Evolutionary conservation across 2,329 filamentous ascomycete species (phyloP).

Genomic region (Orbilia blumenaviensis): DNA sequence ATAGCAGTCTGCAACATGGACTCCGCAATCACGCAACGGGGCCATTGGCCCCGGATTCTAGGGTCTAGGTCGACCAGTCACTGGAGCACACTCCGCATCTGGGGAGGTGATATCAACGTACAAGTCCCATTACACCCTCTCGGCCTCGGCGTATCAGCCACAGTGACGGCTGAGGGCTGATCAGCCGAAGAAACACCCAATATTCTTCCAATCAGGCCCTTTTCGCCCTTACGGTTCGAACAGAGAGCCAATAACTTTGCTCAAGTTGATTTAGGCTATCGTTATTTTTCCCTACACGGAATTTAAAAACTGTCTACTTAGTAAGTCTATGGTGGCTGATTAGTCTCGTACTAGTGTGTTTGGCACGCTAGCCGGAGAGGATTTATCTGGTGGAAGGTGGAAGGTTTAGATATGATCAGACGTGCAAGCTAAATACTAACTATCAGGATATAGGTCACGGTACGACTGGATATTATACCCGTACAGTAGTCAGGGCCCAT

Average conservation of each 20-base stretch:
- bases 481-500: too few relatives aligned
- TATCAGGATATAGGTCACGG: too few relatives aligned
- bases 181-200: neutral
- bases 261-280: neutral
- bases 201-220: neutral
- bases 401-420: too few relatives aligned
- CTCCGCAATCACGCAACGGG: neutral
- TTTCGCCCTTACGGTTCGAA: neutral
- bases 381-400: too few relatives aligned
- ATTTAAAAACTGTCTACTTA: too few relatives aligned
- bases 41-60: neutral
- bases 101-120: neutral
- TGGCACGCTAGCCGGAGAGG: too few relatives aligned
- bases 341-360: too few relatives aligned
- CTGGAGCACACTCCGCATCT: neutral
- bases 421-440: too few relatives aligned
- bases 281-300: neutral
- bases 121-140: neutral
- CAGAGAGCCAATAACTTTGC: neutral
- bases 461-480: too few relatives aligned
- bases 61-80: too few relatives aligned
- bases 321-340: too few relatives aligned
- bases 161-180: neutral
- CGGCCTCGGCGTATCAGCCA: slow-evolving; percentile 1
- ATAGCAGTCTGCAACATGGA: neutral